Conservation (phyloP, 495 filamentous ascomycete genomes). For the Antarctomyces pellizariae region DNA sequence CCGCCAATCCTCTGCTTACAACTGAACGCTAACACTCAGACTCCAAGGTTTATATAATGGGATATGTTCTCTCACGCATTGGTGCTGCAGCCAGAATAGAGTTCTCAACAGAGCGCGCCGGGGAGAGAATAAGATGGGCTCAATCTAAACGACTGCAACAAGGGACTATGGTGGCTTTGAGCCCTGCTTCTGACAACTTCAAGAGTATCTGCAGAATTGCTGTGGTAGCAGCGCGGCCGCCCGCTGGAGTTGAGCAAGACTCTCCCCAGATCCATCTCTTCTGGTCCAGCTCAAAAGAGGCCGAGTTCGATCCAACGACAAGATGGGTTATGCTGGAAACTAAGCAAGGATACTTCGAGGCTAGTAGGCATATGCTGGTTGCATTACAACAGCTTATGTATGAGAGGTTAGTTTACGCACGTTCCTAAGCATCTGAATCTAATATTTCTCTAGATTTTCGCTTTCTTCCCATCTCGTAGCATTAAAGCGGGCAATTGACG, state of each 20-base stretch:
- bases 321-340: conserved; percentile 47
- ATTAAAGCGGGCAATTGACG: conserved; percentile 18
- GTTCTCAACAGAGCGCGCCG: conserved; percentile 33
- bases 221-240: conserved; percentile 34
- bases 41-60: conserved; percentile 1
- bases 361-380: conserved; percentile 30
- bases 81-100: conserved; percentile 32
- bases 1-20: neutral
- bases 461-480: conserved; percentile 31
- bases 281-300: conserved; percentile 27
- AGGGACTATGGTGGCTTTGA: conserved; percentile 35
- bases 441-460: conserved; percentile 23
- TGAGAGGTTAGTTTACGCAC: conserved; percentile 23
- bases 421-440: neutral
- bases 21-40: neutral
- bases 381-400: conserved; percentile 35
- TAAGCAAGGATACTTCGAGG: conserved; percentile 34
- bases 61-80: conserved; percentile 3
- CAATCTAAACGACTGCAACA: conserved; percentile 34
- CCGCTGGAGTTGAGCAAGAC: conserved; percentile 24
- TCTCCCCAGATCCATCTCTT: conserved; percentile 46
- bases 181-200: conserved; percentile 29
- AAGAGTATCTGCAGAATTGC: conserved; percentile 29
- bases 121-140: conserved; percentile 37
- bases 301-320: conserved; percentile 31